These are phyloP conservation scores for Lotmaria passim DNA, from an alignment of 208 protist genomes.

Conservation along the genomic window DNA sequence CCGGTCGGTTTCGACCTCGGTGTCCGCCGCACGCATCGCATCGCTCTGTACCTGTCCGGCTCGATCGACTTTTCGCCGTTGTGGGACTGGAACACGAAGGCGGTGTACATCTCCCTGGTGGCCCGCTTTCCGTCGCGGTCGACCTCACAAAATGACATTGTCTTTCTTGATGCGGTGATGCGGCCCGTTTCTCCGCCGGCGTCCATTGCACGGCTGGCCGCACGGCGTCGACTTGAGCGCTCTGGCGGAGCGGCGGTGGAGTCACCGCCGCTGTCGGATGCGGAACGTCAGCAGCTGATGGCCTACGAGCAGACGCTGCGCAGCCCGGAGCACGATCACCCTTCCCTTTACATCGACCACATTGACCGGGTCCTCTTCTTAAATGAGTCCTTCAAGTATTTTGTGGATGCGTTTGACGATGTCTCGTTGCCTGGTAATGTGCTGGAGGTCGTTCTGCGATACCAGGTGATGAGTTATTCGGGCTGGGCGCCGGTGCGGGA, in stretches of 20 bases:
- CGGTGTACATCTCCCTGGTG: constrained; percentile 64
- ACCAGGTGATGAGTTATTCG: constrained; percentile 80
- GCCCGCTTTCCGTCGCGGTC: constrained; percentile 52
- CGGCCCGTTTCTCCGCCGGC: constrained; percentile 30
- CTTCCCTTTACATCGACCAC: constrained; percentile 42
- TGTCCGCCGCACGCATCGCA: constrained; percentile 36
- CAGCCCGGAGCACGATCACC: constrained; percentile 37
- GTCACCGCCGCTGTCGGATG: constrained; percentile 50
- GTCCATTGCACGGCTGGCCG: constrained; percentile 19
- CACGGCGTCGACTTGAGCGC: constrained; percentile 28
- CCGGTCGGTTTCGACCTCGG: constrained; percentile 11
- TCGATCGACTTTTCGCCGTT: constrained; percentile 48
- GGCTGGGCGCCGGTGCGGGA: constrained; percentile 66
- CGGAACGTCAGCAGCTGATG: constrained; percentile 35
- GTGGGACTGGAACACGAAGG: constrained; percentile 88
- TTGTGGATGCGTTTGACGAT: constrained; percentile 52
- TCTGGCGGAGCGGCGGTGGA: too few relatives aligned
- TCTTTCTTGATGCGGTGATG: constrained; percentile 58
- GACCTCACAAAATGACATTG: constrained; percentile 55
- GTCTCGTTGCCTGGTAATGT: constrained; percentile 22
- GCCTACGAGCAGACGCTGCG: constrained; percentile 24
- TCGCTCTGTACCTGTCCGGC: constrained; percentile 44
- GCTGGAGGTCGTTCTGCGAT: constrained; percentile 62
- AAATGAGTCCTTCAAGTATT: constrained; percentile 67
- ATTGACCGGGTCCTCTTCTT: constrained; percentile 39